Evolutionary conservation across 768 basidiomycete genomes (phyloP).

Genomic region (Thelephora ganbajun): DNA sequence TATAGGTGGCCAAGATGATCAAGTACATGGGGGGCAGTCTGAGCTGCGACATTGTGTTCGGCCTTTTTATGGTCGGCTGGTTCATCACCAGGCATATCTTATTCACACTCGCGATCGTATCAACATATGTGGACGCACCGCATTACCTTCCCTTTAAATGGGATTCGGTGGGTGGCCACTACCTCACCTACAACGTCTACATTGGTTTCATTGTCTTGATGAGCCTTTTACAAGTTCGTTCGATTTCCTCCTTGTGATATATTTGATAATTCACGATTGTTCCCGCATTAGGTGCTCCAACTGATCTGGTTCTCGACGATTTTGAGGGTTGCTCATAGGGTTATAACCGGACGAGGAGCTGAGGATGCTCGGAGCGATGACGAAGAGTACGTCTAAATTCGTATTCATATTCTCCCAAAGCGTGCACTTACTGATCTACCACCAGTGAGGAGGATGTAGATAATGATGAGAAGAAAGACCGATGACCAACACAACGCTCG

Average conservation of each 20-base stretch:
- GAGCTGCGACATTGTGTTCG: conserved; percentile 65
- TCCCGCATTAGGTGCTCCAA: conserved; percentile 44
- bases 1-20: conserved; percentile 84
- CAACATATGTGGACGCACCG: conserved; percentile 37
- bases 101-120: conserved; percentile 59
- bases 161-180: conserved; percentile 44
- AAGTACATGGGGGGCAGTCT: conserved; percentile 60
- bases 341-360: conserved; percentile 60
- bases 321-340: conserved; percentile 67
- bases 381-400: conserved; percentile 37
- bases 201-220: conserved; percentile 41
- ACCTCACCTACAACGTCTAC: conserved; percentile 32
- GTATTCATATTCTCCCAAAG: not conserved
- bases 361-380: conserved; percentile 82
- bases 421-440: not conserved
- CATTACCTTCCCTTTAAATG: conserved; percentile 37
- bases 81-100: conserved; percentile 78
- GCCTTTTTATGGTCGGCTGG: conserved; percentile 80
- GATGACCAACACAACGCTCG: conserved; percentile 4
- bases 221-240: conserved; percentile 44
- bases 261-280: conserved; percentile 3
- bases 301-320: conserved; percentile 82
- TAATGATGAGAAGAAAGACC: conserved; percentile 18
- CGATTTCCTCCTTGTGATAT: not conserved
- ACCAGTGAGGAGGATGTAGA: conserved; percentile 15